phyloP scores from a whole-genome alignment of 2,329 filamentous ascomycete genomes.

The Trichoderma asperellum region DNA sequence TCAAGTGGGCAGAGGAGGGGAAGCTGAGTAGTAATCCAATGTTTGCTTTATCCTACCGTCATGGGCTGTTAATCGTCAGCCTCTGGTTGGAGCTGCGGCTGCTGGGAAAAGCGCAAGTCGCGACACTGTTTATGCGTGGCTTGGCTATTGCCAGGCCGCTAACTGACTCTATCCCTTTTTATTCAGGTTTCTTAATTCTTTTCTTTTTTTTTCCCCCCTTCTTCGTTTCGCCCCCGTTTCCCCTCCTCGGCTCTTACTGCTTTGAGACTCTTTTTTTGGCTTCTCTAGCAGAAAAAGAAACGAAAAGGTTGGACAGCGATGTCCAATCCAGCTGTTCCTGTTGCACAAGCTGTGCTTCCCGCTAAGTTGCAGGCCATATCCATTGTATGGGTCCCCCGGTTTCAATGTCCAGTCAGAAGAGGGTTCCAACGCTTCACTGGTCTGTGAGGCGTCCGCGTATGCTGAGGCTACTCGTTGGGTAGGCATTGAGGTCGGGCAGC shows the following conservation, averaged over 20 bases:
- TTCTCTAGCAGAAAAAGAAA: background rate
- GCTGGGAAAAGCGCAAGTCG: conserved; percentile 21
- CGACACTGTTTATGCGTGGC: conserved; percentile 21
- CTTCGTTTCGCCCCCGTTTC: background rate
- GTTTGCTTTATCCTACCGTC: conserved; percentile 10
- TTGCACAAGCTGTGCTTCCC: conserved; percentile 27
- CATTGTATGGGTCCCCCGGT: conserved; percentile 15
- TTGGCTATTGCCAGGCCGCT: conserved; percentile 15
- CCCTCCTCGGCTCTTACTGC: conserved; percentile 21
- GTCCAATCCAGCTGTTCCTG: conserved; percentile 25
- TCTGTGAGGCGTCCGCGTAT: conserved; percentile 25
- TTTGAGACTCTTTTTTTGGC: conserved; percentile 9
- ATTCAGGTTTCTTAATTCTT: background rate
- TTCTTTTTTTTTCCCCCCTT: background rate
- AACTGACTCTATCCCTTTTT: conserved; percentile 1
- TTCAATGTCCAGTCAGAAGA: conserved; percentile 26
- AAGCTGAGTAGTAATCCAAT: conserved; percentile 6
- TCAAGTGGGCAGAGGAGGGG: conserved; percentile 4
- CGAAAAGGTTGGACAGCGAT: background rate
- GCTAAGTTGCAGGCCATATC: conserved; percentile 25
- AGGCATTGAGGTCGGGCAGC: conserved; percentile 29
- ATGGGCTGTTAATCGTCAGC: conserved; percentile 9
- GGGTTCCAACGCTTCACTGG: conserved; percentile 16
- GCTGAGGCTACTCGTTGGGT: conserved; percentile 21
- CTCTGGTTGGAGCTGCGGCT: conserved; percentile 7